Evolutionary conservation across 805 yeast genomes (phyloP).

Genomic region (Kluyveromyces dobzhanskii): DNA sequence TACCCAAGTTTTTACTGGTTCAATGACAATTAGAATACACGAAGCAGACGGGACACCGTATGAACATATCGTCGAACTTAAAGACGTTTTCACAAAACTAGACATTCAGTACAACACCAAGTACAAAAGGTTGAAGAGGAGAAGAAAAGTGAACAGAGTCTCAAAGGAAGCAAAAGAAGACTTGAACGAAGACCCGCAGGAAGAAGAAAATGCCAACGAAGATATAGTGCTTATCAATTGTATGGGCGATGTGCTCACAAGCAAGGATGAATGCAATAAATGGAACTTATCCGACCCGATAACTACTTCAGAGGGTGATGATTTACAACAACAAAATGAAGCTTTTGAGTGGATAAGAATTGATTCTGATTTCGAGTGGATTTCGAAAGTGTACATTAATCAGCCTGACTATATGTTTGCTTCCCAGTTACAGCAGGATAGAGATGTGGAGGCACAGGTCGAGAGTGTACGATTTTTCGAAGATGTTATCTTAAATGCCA

Average conservation of each 20-base stretch:
- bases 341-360: constrained; percentile 97
- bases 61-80: constrained; percentile 90
- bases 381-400: constrained; percentile 66
- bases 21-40: constrained; percentile 93
- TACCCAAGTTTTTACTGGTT: constrained; percentile 64
- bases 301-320: constrained; percentile 34
- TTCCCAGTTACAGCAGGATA: constrained; percentile 86
- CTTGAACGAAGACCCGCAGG: constrained; percentile 4
- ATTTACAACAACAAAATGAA: constrained; percentile 41
- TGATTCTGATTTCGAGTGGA: constrained; percentile 98
- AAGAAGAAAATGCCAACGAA: constrained; percentile 22
- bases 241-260: constrained; percentile 69
- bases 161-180: constrained; percentile 32
- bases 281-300: constrained; percentile 74
- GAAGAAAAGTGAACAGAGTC: constrained; percentile 33
- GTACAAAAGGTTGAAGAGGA: constrained; percentile 71
- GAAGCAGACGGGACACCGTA: constrained; percentile 99
- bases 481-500: constrained; percentile 29
- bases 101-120: constrained; percentile 95
- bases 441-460: constrained; percentile 92
- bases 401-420: constrained; percentile 95
- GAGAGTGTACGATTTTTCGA: constrained; percentile 76
- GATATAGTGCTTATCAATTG: constrained; percentile 41
- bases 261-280: constrained; percentile 48
- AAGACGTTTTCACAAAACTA: constrained; percentile 74